These are phyloP conservation scores for Magnaporthiopsis poae DNA, from an alignment of 2,329 filamentous ascomycete genomes.

Conservation along the genomic window DNA sequence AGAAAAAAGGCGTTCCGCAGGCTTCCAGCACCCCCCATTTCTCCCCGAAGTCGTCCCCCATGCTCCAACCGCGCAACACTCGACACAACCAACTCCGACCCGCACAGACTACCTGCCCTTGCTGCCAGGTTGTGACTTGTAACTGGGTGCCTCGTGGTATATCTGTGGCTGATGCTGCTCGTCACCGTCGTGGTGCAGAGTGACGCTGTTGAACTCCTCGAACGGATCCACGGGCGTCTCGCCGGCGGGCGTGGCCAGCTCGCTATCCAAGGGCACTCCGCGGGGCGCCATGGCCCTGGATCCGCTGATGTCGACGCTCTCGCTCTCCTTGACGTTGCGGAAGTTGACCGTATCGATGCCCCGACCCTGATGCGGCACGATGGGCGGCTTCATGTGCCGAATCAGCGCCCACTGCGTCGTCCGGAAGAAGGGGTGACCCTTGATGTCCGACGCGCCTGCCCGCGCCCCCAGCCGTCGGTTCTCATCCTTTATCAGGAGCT, in stretches of 20 bases:
- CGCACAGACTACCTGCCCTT: background rate
- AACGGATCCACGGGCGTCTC: constrained; percentile 72
- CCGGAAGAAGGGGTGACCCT: constrained; percentile 90
- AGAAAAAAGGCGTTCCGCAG: background rate
- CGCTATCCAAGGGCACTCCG: constrained; percentile 78
- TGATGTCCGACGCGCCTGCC: constrained; percentile 92
- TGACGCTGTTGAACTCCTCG: constrained; percentile 97
- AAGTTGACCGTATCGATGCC: constrained; percentile 95
- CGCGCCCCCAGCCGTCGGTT: constrained; percentile 84
- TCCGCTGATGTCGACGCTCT: constrained; percentile 76
- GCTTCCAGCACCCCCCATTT: background rate
- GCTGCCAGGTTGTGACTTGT: background rate
- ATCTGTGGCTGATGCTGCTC: constrained; percentile 30
- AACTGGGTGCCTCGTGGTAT: constrained; percentile 4
- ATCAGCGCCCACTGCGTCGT: constrained; percentile 94
- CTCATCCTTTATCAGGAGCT: constrained; percentile 96
- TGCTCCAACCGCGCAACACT: background rate
- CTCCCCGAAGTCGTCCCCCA: background rate
- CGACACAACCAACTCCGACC: too few species aligned
- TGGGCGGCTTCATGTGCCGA: constrained; percentile 94
- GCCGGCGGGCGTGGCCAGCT: constrained; percentile 71
- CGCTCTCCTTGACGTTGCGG: constrained; percentile 93
- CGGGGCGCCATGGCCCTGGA: constrained; percentile 47
- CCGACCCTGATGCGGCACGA: constrained; percentile 81
- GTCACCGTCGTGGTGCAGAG: constrained; percentile 89